A percentile compares a stretch with the other conserved stretches of the same genome.
These are phyloP conservation scores for Candida tammaniensis DNA, from an alignment of 805 yeast species.

Conservation along the genomic window DNA sequence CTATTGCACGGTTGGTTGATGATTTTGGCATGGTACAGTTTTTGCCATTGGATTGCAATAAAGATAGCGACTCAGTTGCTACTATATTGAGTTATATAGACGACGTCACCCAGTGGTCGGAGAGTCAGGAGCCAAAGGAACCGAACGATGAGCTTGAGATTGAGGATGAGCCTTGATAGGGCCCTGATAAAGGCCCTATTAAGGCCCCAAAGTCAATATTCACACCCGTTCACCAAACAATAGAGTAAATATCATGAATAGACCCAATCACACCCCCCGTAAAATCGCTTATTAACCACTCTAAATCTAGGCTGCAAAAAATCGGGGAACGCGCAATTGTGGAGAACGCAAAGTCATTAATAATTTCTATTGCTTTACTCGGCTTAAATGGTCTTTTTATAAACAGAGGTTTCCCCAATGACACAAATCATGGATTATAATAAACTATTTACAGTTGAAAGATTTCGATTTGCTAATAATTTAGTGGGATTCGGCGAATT, in stretches of 20 bases:
- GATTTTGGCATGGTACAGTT: constrained; percentile 99
- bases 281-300: too few species aligned
- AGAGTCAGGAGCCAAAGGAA: constrained; percentile 93
- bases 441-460: not conserved
- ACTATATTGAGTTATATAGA: constrained; percentile 89
- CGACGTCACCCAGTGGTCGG: constrained; percentile 98
- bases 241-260: too few species aligned
- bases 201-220: too few species aligned
- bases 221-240: too few species aligned
- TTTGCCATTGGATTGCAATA: constrained; percentile 73
- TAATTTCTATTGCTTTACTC: not conserved
- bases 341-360: not conserved
- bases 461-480: not conserved
- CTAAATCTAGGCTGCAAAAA: not conserved
- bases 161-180: too few species aligned
- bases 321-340: not conserved
- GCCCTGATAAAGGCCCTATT: too few species aligned
- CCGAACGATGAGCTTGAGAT: constrained; percentile 74
- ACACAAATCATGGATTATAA: not conserved
- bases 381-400: not conserved
- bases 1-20: constrained; percentile 88
- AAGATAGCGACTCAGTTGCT: constrained; percentile 70
- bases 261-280: too few species aligned
- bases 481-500: not conserved
- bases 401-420: not conserved